phyloP scores from a whole-genome alignment of 176 grass and related monocot species.

The Thalia dealbata region DNA sequence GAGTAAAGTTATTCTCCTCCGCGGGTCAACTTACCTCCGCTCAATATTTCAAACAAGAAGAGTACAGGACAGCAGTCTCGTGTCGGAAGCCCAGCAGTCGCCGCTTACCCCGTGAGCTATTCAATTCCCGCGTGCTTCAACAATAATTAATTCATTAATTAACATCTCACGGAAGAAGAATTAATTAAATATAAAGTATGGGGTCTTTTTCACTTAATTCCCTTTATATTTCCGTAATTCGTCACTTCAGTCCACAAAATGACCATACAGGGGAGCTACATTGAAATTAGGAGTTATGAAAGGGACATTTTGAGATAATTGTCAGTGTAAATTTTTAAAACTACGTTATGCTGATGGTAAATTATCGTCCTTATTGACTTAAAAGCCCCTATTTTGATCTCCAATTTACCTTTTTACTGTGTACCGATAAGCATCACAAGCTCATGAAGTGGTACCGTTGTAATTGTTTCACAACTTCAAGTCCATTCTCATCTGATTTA shows the following conservation, averaged over 20 bases:
- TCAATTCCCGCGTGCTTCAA: not conserved
- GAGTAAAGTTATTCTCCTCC: not conserved
- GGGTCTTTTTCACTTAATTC: no score
- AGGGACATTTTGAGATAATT: no score
- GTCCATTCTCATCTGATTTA: not conserved
- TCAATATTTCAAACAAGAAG: not conserved
- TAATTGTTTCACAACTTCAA: not conserved
- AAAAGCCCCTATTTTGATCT: not conserved
- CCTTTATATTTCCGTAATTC: no score
- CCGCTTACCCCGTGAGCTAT: not conserved
- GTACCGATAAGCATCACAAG: no score
- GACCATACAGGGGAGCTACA: no score
- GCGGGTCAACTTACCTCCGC: not conserved
- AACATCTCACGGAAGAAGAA: not conserved
- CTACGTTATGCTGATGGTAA: no score
- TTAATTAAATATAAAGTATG: not conserved
- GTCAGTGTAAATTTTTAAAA: no score
- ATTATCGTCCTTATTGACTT: not conserved
- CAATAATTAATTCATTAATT: no score
- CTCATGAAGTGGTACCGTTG: not conserved
- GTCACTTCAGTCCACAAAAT: no score
- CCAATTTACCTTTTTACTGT: not conserved
- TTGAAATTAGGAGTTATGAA: no score
- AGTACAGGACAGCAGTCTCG: not conserved
- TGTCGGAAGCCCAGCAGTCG: not conserved